Percentiles rank a stretch among this genome's conserved stretches.
phyloP scores from a whole-genome alignment of 2,329 filamentous ascomycete genomes.

The Ophiobolus disseminans region DNA sequence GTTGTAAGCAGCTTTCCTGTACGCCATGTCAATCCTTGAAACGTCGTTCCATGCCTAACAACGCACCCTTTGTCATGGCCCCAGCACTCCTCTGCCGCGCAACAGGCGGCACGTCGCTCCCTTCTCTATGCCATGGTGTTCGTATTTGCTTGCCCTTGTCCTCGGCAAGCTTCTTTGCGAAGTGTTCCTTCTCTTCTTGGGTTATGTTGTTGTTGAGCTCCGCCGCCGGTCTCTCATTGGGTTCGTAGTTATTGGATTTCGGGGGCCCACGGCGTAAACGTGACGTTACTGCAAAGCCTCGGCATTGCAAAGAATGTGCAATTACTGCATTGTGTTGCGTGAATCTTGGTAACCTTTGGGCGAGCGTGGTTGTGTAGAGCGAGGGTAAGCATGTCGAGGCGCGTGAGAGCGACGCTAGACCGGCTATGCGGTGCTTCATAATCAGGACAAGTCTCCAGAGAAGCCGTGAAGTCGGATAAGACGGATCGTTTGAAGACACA shows the following conservation, averaged over 20 bases:
- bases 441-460: slow-evolving; percentile 4
- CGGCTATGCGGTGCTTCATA: slow-evolving; percentile 44
- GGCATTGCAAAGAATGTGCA: slow-evolving; percentile 10
- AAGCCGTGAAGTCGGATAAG: slow-evolving; percentile 18
- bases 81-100: slow-evolving; percentile 58
- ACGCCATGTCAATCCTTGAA: slow-evolving; percentile 9
- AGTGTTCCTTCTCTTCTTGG: slow-evolving; percentile 56
- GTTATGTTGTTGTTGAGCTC: slow-evolving; percentile 55
- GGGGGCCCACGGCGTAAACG: slow-evolving; percentile 16
- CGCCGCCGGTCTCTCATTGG: slow-evolving; percentile 46
- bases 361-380: slow-evolving; percentile 12
- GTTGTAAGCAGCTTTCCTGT: slow-evolving; percentile 80
- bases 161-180: slow-evolving; percentile 50
- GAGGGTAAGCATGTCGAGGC: slow-evolving; percentile 18
- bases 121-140: slow-evolving; percentile 71
- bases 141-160: slow-evolving; percentile 65
- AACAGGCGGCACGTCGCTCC: slow-evolving; percentile 65
- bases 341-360: slow-evolving; percentile 7
- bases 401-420: slow-evolving; percentile 29
- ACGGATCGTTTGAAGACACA: slow-evolving; percentile 13
- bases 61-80: slow-evolving; percentile 71
- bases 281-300: slow-evolving; percentile 19
- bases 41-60: too few relatives aligned
- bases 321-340: slow-evolving; percentile 1
- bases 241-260: slow-evolving; percentile 31